Percentiles rank a stretch among this genome's conserved stretches.
Evolutionary conservation across 768 basidiomycete genomes (phyloP).

Genomic region (Suillus spraguei): DNA sequence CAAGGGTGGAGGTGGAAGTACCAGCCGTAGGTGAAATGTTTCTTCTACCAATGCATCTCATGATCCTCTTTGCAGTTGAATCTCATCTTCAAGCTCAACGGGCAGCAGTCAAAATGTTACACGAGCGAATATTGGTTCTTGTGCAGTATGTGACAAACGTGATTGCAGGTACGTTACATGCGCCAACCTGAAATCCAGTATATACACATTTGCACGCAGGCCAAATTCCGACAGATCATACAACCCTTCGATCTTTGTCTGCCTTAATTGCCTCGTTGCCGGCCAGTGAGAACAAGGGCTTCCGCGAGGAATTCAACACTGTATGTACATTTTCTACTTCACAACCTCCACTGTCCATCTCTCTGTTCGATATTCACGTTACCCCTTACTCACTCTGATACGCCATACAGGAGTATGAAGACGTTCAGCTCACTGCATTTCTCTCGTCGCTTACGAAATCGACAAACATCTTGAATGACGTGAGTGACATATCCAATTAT

Average conservation of each 20-base stretch:
- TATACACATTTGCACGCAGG: conserved; percentile 43
- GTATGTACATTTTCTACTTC: conserved; percentile 42
- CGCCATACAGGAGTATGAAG: conserved; percentile 81
- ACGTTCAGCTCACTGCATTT: conserved; percentile 91
- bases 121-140: conserved; percentile 85
- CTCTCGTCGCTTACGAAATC: conserved; percentile 89
- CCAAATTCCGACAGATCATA: conserved; percentile 74
- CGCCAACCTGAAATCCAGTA: not conserved
- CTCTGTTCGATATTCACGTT: conserved; percentile 2
- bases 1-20: conserved; percentile 80
- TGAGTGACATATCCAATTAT: conserved; percentile 43
- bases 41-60: conserved; percentile 1
- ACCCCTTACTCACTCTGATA: conserved; percentile 1
- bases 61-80: conserved; percentile 59
- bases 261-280: conserved; percentile 89
- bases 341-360: not conserved
- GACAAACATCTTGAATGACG: conserved; percentile 85
- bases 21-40: conserved; percentile 59
- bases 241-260: conserved; percentile 79
- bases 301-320: conserved; percentile 87
- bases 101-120: conserved; percentile 95
- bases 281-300: conserved; percentile 79
- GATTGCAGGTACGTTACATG: conserved; percentile 57
- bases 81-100: conserved; percentile 90
- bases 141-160: conserved; percentile 85